Conservation (phyloP, 805 yeast species). For the Pichia rugopelliculosa region DNA sequence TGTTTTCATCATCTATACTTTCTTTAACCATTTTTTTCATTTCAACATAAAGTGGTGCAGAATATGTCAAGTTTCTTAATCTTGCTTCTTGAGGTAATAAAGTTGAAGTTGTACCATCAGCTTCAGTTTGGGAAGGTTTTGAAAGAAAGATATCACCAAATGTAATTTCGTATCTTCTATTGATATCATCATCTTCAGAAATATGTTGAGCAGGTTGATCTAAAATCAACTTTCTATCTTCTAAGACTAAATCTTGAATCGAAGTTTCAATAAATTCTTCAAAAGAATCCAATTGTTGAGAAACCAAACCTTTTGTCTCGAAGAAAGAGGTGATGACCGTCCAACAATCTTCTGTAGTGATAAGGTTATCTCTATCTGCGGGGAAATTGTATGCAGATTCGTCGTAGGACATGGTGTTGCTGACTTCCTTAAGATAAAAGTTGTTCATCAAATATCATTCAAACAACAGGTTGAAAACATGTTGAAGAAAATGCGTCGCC, state of each 20-base stretch:
- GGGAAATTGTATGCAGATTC: constrained; percentile 7
- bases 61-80: constrained; percentile 89
- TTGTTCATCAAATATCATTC: background rate
- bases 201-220: constrained; percentile 99
- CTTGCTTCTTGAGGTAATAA: constrained; percentile 98
- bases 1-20: constrained; percentile 63
- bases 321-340: constrained; percentile 93
- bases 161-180: constrained; percentile 90
- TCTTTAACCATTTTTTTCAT: constrained; percentile 86
- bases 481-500: background rate
- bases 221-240: constrained; percentile 85
- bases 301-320: constrained; percentile 92
- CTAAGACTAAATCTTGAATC: constrained; percentile 93
- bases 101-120: constrained; percentile 99
- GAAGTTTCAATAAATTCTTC: constrained; percentile 96
- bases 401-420: constrained; percentile 11
- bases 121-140: constrained; percentile 97
- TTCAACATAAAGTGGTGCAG: constrained; percentile 93
- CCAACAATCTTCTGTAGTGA: constrained; percentile 99
- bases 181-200: constrained; percentile 80
- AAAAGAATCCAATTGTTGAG: constrained; percentile 96
- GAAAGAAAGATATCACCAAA: constrained; percentile 96
- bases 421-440: background rate
- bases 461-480: background rate
- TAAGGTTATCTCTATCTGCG: constrained; percentile 49